Base-by-base conservation (phyloP, 1,284 basidiomycete species). In the Phaffia rhodozyma region DNA sequence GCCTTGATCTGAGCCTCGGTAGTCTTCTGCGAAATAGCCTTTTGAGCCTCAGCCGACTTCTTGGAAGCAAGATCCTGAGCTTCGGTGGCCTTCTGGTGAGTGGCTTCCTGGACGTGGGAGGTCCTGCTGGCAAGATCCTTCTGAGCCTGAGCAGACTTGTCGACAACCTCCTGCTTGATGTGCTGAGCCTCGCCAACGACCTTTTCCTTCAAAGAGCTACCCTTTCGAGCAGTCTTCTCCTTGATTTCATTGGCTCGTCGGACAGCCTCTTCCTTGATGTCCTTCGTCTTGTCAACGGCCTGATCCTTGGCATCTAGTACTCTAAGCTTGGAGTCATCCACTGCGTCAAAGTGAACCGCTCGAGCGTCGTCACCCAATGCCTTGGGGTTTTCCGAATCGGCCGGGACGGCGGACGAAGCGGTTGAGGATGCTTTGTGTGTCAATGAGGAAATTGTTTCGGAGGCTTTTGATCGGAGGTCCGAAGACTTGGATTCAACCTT, bases 1-100 rank as follows among this genome's bases (percentile, higher is more conserved):
- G 68, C 69, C 49, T 58, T 65, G 27, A 32, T 30, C 29, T 38
- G 47, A 20, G 50, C 58, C 18, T 65, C 59, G 34, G 60, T 51
- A 18, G 61, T 55, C 38, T 54, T 73, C 30, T 77, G 27, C 6
- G 50, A 52, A 7, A 32, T 55, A 49, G 53, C 60, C 54, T 66
- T 55, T 56, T 58, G 49, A 54, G 49, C 18, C 49, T 72, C 77
- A 1, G 77, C 78, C 67, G 79, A 79, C 51, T 75, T 72, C 18
- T 73, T 70, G 43, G 74, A 49, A 27, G 49, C 47, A 3, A 21
- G 48, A 20, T 55, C 18, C 52, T 55, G n/a, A 25, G 38, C 23
- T 29, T 55, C 60, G n/a, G n/a, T 27, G 34, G 60, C 60, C 60
- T 62, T 62, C 30, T 55, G 27, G 21, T 48, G 32, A 32, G 47